Evolutionary conservation across 805 yeast species (phyloP), one percentile per base, ranked within the genome.

Genomic region (Saccharomycopsis selenospora): DNA sequence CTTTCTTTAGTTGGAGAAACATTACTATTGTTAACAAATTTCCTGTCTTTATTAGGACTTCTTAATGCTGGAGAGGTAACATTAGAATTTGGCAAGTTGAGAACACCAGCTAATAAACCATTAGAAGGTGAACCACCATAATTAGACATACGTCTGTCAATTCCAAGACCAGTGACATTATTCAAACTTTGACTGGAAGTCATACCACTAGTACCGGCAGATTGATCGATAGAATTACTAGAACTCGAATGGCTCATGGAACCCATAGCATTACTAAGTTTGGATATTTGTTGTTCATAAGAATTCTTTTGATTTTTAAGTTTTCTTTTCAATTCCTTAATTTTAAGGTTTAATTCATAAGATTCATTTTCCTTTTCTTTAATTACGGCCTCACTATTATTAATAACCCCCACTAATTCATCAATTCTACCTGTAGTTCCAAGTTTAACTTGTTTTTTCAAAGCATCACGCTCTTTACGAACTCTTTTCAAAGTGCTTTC

Each of bases 391-490:
- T 77, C 82, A 51, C 79, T 80, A 56, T 86, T 89, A 41, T 72
- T 70, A 22, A 85, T 61, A 52, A 86, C 86, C 48, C 71, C 71
- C 24, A 76, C 69, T 30, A 90, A 64, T 44, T 74, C 72, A 40
- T 81, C 71, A 42, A 85, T 72, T 58, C 82, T 67, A 24, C 88
- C 89, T 51, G 85, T 84, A 2, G 95, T 81, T 1, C 96, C 96
- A 59, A 85, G 63, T 3, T 79, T 72, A 23, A 86, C 67, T 60
- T 82, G 87, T 46, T 78, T 69, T 27, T 79, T 75, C 68, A 87
- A 70, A 28, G 76, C 79, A 60, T 77, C 79, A 50, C 79, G 64
- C 58, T 82, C 88, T 2, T 78, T 77, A 17, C 66, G 63, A 13
- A 80, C 79, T 51, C 72, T 73, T 51, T 79, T 82, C 2, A 81